phyloP scores from a whole-genome alignment of 371 early-diverging fungal species.

The Nosema muscidifuracis region DNA sequence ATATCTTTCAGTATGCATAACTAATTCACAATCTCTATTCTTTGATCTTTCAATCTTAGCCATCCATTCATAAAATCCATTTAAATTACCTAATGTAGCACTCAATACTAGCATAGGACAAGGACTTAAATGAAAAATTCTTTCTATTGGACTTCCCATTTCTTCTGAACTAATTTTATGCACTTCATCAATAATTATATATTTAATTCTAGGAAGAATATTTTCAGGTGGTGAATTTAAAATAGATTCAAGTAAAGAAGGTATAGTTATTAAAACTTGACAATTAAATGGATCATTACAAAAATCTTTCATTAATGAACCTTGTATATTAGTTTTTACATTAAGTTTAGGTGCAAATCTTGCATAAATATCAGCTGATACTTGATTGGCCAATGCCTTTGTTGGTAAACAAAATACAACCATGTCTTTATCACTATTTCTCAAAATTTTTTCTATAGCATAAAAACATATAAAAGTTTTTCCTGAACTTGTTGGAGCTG shows the following conservation, averaged over 20 bases:
- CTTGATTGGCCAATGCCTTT: slow-evolving; percentile 67
- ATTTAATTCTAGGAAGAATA: slow-evolving; percentile 57
- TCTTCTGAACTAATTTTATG: slow-evolving; percentile 64
- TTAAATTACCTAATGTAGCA: slow-evolving; percentile 66
- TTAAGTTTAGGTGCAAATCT: slow-evolving; percentile 64
- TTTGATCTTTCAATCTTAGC: slow-evolving; percentile 54
- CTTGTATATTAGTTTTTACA: slow-evolving; percentile 58
- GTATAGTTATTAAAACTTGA: slow-evolving; percentile 66
- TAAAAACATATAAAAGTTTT: slow-evolving; percentile 68
- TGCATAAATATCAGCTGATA: slow-evolving; percentile 66
- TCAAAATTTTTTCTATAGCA: slow-evolving; percentile 66
- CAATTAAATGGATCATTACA: slow-evolving; percentile 58
- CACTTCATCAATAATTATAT: slow-evolving; percentile 67
- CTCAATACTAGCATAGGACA: slow-evolving; percentile 65
- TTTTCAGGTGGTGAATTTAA: slow-evolving; percentile 44
- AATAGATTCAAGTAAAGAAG: slow-evolving; percentile 61
- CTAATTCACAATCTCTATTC: slow-evolving; percentile 54
- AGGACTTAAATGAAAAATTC: slow-evolving; percentile 64
- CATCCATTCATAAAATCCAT: slow-evolving; percentile 63
- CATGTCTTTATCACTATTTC: slow-evolving; percentile 60
- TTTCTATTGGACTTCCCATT: slow-evolving; percentile 65
- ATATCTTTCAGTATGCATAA: slow-evolving; percentile 60
- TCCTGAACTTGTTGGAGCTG: slow-evolving; percentile 67
- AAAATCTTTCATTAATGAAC: slow-evolving; percentile 60
- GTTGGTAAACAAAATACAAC: slow-evolving; percentile 67